A percentile compares a stretch with the other conserved stretches of the same genome.
phyloP scores from a whole-genome alignment of 805 yeast species.

The Torulaspora franciscae region DNA sequence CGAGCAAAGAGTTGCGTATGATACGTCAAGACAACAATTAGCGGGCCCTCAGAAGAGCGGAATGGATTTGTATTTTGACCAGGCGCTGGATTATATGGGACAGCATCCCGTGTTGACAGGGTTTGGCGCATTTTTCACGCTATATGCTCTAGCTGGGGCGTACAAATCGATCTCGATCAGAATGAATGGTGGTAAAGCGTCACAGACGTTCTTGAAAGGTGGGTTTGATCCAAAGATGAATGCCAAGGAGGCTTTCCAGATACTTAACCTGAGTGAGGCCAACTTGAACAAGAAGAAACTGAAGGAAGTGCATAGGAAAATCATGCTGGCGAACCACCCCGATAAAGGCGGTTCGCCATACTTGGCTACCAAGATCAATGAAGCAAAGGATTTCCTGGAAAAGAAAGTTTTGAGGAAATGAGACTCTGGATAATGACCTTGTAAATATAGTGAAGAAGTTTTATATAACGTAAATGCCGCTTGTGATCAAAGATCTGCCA shows the following conservation, averaged over 20 bases:
- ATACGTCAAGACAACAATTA: conserved; percentile 23
- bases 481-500: conserved; percentile 14
- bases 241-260: conserved; percentile 81
- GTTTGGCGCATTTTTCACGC: conserved; percentile 59
- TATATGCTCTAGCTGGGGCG: conserved; percentile 61
- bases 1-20: conserved; percentile 10
- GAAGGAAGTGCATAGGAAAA: conserved; percentile 79
- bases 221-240: conserved; percentile 90
- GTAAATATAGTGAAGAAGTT: conserved; percentile 6
- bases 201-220: conserved; percentile 60
- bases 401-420: conserved; percentile 30
- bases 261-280: conserved; percentile 68
- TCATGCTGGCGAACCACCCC: conserved; percentile 91
- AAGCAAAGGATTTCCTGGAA: conserved; percentile 61
- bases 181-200: conserved; percentile 60
- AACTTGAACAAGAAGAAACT: conserved; percentile 58
- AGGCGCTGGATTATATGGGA: conserved; percentile 53
- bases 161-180: conserved; percentile 43
- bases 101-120: conserved; percentile 75
- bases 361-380: conserved; percentile 86
- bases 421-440: conserved; percentile 1
- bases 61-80: conserved; percentile 61
- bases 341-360: conserved; percentile 92
- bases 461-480: conserved; percentile 25
- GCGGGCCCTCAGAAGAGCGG: conserved; percentile 28